Evolutionary conservation across 2,329 filamentous ascomycete species (phyloP).

Genomic region (Scedosporium dehoogii): DNA sequence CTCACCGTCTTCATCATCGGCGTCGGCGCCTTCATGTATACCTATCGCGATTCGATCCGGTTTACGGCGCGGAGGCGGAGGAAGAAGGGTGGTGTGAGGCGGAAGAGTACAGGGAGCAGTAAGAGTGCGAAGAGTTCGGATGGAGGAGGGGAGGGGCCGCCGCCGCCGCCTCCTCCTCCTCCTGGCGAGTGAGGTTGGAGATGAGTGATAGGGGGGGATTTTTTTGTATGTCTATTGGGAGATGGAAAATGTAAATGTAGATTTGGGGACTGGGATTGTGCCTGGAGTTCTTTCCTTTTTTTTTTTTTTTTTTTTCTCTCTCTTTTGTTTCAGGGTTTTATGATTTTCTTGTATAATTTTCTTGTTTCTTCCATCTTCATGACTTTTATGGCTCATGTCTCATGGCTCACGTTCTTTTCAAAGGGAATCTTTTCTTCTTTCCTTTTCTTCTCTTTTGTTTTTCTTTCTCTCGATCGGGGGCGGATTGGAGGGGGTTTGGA

Average conservation of each 20-base stretch:
- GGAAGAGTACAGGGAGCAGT: conserved; percentile 2
- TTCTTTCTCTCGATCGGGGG: background rate
- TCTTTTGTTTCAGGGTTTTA: too few species aligned
- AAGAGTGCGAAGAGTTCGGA: background rate
- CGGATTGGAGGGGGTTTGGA: too few species aligned
- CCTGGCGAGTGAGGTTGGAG: background rate
- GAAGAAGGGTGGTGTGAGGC: background rate
- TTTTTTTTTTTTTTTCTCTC: background rate
- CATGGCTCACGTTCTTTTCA: background rate
- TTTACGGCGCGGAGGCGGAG: conserved; percentile 16
- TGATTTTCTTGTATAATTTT: background rate
- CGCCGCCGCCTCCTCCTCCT: background rate
- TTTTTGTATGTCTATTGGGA: background rate
- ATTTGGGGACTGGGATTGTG: background rate
- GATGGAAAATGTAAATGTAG: background rate
- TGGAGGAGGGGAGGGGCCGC: background rate
- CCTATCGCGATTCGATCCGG: conserved; percentile 28
- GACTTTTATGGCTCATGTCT: background rate
- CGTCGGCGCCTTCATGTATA: conserved; percentile 26
- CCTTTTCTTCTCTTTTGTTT: background rate
- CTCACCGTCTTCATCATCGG: conserved; percentile 28
- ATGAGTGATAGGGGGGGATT: background rate
- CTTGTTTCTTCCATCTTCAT: background rate
- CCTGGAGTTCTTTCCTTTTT: background rate
- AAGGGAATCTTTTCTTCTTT: too few species aligned